These are phyloP conservation scores for Mycena leptocephala DNA, from an alignment of 768 basidiomycete species.

Conservation along the genomic window DNA sequence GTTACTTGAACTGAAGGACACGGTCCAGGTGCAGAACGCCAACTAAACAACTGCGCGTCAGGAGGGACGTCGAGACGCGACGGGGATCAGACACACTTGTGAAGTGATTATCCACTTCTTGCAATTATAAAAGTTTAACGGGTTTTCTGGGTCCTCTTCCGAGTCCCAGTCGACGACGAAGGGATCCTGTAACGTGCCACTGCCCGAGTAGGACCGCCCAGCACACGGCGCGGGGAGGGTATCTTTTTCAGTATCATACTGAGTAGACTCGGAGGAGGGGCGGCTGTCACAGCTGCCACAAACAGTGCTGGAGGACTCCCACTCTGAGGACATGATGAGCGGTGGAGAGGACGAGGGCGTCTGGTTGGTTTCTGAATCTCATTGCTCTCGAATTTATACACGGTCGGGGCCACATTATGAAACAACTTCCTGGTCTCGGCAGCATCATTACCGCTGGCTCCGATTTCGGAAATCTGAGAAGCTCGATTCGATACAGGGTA, in stretches of 20 bases:
- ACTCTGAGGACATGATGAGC: constrained; percentile 32
- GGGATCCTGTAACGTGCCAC: constrained; percentile 65
- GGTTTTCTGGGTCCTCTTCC: constrained; percentile 65
- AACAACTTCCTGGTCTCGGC: constrained; percentile 20
- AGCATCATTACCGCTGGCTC: constrained; percentile 22
- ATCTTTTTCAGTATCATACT: constrained; percentile 18
- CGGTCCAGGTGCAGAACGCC: constrained; percentile 70
- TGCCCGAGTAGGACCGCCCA: constrained; percentile 55
- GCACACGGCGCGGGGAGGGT: not conserved
- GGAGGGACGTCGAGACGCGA: not conserved
- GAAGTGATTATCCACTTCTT: constrained; percentile 71
- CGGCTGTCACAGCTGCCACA: constrained; percentile 35
- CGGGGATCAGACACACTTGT: constrained; percentile 53
- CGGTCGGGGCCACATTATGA: constrained; percentile 3
- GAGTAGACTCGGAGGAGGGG: constrained; percentile 24
- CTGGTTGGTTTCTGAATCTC: constrained; percentile 1
- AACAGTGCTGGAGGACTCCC: constrained; percentile 42
- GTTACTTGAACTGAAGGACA: constrained; percentile 73
- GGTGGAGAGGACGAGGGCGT: not conserved
- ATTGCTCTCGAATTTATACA: constrained; percentile 23
- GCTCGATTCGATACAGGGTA: constrained; percentile 28
- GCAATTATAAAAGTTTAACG: constrained; percentile 68
- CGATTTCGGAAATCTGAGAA: constrained; percentile 31
- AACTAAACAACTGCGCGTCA: constrained; percentile 46
- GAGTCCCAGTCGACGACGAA: constrained; percentile 70